Conservation (phyloP, 2,329 filamentous ascomycete genomes). For the Colletotrichum sp. region DNA sequence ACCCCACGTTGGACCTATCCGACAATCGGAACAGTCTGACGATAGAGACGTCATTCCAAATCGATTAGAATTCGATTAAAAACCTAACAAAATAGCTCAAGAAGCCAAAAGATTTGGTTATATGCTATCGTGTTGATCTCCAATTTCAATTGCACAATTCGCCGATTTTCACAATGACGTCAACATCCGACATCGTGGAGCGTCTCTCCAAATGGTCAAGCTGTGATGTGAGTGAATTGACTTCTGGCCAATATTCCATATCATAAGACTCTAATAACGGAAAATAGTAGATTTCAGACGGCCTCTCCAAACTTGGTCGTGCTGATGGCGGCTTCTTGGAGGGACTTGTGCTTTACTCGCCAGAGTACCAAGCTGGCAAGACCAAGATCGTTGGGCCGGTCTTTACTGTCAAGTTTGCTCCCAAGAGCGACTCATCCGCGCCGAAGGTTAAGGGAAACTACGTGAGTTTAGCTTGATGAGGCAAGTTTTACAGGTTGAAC, state of each 20-base stretch:
- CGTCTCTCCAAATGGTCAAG: neutral
- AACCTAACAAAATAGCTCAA: fast-evolving
- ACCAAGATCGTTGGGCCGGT: slow-evolving; percentile 60
- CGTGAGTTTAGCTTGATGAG: slow-evolving; percentile 30
- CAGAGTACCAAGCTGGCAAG: slow-evolving; percentile 47
- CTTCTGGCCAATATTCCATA: neutral
- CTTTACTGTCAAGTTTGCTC: slow-evolving; percentile 58
- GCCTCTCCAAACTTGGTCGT: slow-evolving; percentile 52
- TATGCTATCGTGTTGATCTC: neutral
- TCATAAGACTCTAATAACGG: neutral
- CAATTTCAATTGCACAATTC: neutral
- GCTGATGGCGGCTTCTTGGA: slow-evolving; percentile 58
- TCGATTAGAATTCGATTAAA: neutral
- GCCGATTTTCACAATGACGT: neutral
- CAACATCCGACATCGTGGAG: neutral
- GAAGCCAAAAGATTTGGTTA: neutral
- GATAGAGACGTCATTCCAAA: neutral
- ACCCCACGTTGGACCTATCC: neutral
- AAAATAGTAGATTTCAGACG: slow-evolving; percentile 34
- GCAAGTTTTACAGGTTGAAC: neutral
- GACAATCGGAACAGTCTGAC: neutral
- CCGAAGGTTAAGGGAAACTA: slow-evolving; percentile 52
- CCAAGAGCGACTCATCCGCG: slow-evolving; percentile 45
- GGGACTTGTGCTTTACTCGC: slow-evolving; percentile 60
- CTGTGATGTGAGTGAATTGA: neutral